Evolutionary conservation across 2,329 filamentous ascomycete genomes (phyloP), one percentile per base, ranked within the genome.

Genomic region (Aspergillus ustus): DNA sequence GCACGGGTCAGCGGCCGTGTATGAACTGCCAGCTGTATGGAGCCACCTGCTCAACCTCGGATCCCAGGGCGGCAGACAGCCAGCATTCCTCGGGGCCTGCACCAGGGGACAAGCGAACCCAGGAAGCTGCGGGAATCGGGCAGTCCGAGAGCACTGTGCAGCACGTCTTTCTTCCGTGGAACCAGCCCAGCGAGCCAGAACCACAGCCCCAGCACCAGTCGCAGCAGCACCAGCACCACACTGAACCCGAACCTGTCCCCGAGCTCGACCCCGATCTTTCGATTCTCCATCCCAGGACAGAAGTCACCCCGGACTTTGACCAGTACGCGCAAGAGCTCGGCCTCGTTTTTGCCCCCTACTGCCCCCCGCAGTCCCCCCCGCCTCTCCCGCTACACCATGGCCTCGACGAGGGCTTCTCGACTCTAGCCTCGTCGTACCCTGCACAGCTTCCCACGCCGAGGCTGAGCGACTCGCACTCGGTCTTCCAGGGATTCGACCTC

Each of bases 21-120:
- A 37, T 57, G 54, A 57, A 57, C 54, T 57, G 54, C 43, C 29
- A 48, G 28, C 54, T 57, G n/a, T 57, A 57, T n/a, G 43, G 54
- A 17, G 54, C 54, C 2, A 57, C 54, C 43, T 57, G 54, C 54
- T 48, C 54, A 31, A n/a, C 43, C 19, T 46, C 44, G 9, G 43
- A 48, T 15, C 11, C 25, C 25, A 48, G 44, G n/a, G 44, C 44
- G 11, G n/a, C 44, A n/a, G 25, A 50, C 28, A 17, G n/a, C 25
- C n/a, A 48, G 29, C n/a, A 40, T 40, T 15, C 25, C 25, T 25
- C 34, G 15, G 34, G 34, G 34, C 34, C 34, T 2, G 13, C 28
- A 4, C 8, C 50, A 4, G 43, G 44, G 15, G 29, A 25, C 17
- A 49, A 49, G 19, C 54, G 29, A 1, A 37, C 25, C 3, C 43